A percentile compares a stretch with the other conserved stretches of the same genome.
phyloP scores from a whole-genome alignment of 2,329 filamentous ascomycete species.

The Penicillium italicum region DNA sequence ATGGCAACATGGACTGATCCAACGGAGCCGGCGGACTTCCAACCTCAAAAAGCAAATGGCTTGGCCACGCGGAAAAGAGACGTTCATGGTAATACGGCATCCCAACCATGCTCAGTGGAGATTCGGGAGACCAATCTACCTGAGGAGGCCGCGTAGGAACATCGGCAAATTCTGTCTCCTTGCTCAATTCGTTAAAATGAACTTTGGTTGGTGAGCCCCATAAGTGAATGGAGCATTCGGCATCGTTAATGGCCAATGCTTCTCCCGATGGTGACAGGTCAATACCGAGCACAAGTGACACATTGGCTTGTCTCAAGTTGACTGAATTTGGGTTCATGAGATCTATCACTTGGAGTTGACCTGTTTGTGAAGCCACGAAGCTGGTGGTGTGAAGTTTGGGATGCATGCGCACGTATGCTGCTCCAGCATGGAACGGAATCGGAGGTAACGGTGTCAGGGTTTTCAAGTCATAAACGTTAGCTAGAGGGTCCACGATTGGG shows the following conservation, averaged over 20 bases:
- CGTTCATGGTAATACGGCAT: slow-evolving; percentile 91
- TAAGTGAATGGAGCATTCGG: slow-evolving; percentile 73
- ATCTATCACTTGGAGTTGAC: slow-evolving; percentile 93
- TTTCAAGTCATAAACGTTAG: slow-evolving; percentile 94
- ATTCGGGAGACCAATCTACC: slow-evolving; percentile 68
- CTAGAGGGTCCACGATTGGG: slow-evolving; percentile 83
- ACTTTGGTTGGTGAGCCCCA: slow-evolving; percentile 86
- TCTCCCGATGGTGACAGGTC: slow-evolving; percentile 87
- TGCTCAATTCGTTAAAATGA: slow-evolving; percentile 78
- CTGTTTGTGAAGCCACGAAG: slow-evolving; percentile 85
- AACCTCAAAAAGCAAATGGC: slow-evolving; percentile 76
- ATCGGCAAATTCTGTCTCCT: slow-evolving; percentile 73
- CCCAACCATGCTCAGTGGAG: slow-evolving; percentile 78
- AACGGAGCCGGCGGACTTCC: slow-evolving; percentile 75
- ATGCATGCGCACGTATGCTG: slow-evolving; percentile 94
- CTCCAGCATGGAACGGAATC: slow-evolving; percentile 86
- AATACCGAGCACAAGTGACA: slow-evolving; percentile 72
- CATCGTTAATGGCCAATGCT: slow-evolving; percentile 75
- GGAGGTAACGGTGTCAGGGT: slow-evolving; percentile 82
- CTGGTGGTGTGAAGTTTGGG: slow-evolving; percentile 92
- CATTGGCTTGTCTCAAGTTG: slow-evolving; percentile 77
- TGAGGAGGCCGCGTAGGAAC: slow-evolving; percentile 58
- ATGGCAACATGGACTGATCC: slow-evolving; percentile 65
- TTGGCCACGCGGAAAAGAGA: slow-evolving; percentile 85
- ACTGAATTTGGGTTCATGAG: slow-evolving; percentile 89